Evolutionary conservation across 345 rosid species (phyloP).

Genomic region (Boechera retrofracta): DNA sequence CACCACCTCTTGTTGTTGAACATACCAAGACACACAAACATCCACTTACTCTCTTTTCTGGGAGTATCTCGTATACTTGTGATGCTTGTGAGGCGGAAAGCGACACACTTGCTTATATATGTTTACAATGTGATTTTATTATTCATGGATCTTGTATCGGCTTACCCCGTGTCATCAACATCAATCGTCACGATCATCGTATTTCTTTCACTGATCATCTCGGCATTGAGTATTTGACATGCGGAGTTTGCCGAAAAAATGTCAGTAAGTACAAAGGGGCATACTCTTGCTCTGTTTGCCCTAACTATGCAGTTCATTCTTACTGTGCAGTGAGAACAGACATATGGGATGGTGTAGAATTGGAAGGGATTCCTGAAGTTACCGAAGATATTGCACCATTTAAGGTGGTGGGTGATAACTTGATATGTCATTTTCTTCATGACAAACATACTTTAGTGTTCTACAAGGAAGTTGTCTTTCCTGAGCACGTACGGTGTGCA

Average conservation of each 20-base stretch:
- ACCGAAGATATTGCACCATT: not conserved
- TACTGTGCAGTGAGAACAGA: rapidly evolving
- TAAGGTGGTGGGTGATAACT: constrained; percentile 4
- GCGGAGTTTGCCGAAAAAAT: not conserved
- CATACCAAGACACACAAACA: not conserved
- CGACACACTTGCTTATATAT: rapidly evolving
- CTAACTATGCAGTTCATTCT: not conserved
- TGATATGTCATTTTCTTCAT: constrained; percentile 2
- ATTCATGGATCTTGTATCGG: not conserved
- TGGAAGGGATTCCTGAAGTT: not conserved
- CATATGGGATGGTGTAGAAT: not conserved
- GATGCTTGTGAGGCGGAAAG: not conserved
- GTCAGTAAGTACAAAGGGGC: not conserved
- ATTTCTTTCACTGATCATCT: not conserved
- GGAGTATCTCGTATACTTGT: not conserved
- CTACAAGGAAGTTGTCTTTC: not conserved
- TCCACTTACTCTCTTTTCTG: not conserved
- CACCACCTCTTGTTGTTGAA: constrained; percentile 6
- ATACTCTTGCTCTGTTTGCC: constrained; percentile 18
- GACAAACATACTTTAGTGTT: not conserved
- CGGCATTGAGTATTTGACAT: not conserved
- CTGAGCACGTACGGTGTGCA: not conserved
- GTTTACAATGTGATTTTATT: not conserved
- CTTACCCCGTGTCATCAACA: not conserved
- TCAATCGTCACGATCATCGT: constrained; percentile 11